A percentile compares a stretch with the other conserved stretches of the same genome.
phyloP scores from a whole-genome alignment of 2,329 filamentous ascomycete species.

The Fusarium floridanum region DNA sequence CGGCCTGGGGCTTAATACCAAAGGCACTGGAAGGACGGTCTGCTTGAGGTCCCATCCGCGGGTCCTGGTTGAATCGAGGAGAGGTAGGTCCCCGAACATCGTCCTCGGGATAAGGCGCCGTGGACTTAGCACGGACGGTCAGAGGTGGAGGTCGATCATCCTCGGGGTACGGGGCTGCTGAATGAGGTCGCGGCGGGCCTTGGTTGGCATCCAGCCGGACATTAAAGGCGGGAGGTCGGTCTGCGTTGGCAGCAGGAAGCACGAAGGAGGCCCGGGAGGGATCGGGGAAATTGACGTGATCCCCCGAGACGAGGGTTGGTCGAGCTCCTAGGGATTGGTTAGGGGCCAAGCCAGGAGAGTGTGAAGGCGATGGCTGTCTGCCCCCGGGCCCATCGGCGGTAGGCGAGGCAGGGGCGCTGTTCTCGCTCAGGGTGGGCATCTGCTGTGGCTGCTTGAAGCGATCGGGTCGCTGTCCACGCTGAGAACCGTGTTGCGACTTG shows the following conservation, averaged over 20 bases:
- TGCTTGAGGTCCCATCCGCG: constrained; percentile 62
- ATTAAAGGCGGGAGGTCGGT: constrained; percentile 64
- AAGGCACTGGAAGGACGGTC: constrained; percentile 66
- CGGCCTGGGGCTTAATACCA: constrained; percentile 63
- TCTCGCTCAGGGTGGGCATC: constrained; percentile 66
- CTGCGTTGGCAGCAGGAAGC: constrained; percentile 42
- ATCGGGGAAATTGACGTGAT: constrained; percentile 60
- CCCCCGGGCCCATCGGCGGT: constrained; percentile 34
- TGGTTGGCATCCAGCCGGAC: constrained; percentile 59
- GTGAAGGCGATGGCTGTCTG: constrained; percentile 32
- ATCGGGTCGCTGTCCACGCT: constrained; percentile 71
- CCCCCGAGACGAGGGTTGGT: constrained; percentile 55
- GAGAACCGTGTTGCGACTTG: constrained; percentile 82
- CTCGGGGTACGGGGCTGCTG: constrained; percentile 77
- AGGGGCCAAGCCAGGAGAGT: constrained; percentile 35
- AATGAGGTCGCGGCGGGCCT: constrained; percentile 59
- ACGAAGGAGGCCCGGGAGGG: constrained; percentile 57
- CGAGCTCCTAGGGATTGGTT: constrained; percentile 57
- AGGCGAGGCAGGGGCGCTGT: constrained; percentile 48
- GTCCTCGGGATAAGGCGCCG: constrained; percentile 78
- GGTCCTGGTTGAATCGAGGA: constrained; percentile 60
- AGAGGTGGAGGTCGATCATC: constrained; percentile 72
- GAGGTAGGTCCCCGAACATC: constrained; percentile 54
- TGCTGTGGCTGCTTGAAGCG: constrained; percentile 65
- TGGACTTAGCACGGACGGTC: constrained; percentile 59